Evolutionary conservation across 345 rosid species (phyloP).

Genomic region (Sisymbrium irio): DNA sequence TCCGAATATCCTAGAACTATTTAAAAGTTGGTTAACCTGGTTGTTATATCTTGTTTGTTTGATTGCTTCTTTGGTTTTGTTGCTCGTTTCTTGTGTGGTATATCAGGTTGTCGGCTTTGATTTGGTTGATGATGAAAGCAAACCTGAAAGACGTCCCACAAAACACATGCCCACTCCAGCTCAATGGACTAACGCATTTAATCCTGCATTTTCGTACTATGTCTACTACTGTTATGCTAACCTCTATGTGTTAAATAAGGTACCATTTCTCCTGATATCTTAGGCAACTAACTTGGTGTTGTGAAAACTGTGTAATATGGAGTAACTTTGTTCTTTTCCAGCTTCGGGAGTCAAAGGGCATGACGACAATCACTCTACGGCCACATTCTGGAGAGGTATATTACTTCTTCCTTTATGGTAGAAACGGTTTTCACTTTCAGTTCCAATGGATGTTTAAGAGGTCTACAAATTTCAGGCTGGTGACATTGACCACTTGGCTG

Average conservation of each 20-base stretch:
- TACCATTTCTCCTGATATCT: conserved; percentile 20
- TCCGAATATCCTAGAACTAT: not conserved
- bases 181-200: conserved; percentile 95
- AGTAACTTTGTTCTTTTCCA: conserved; percentile 29
- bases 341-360: conserved; percentile 99
- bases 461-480: conserved; percentile 71
- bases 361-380: conserved; percentile 92
- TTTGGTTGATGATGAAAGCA: conserved; percentile 98
- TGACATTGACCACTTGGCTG: conserved; percentile 98
- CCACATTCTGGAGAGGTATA: conserved; percentile 98
- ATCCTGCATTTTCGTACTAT: conserved; percentile 96
- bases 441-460: conserved; percentile 10
- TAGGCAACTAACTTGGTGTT: not conserved
- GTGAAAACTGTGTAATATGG: conserved; percentile 10
- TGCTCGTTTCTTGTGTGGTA: conserved; percentile 21
- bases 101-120: conserved; percentile 96
- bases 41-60: not conserved
- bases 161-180: conserved; percentile 99
- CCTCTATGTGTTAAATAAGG: conserved; percentile 93
- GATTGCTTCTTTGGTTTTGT: not conserved
- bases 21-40: not conserved
- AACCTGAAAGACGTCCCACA: conserved; percentile 99
- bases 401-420: not conserved
- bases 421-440: not conserved
- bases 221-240: conserved; percentile 94